Evolutionary conservation across 2,329 filamentous ascomycete genomes (phyloP).

Genomic region (Diaporthe sp.): DNA sequence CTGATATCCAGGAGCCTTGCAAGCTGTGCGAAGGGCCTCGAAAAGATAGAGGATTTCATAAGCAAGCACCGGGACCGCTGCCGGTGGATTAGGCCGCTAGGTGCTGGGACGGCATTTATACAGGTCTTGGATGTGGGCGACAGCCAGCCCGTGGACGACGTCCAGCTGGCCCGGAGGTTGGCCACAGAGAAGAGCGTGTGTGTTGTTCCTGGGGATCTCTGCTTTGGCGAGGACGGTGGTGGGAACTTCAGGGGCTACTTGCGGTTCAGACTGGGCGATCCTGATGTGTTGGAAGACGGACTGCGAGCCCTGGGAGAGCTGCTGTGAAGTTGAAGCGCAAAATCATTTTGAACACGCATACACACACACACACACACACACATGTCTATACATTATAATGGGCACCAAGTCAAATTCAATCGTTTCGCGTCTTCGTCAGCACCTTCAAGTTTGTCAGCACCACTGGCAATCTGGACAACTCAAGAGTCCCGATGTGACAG

Average conservation of each 20-base stretch:
- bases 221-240: constrained; percentile 4
- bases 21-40: background rate
- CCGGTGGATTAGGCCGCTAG: background rate
- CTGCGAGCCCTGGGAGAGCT: background rate
- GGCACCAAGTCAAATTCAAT: background rate
- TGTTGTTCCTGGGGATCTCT: constrained; percentile 16
- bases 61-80: background rate
- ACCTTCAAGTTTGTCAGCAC: too few relatives aligned
- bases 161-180: background rate
- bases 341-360: background rate
- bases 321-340: background rate
- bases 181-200: constrained; percentile 14
- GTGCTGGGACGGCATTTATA: background rate
- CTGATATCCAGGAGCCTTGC: background rate
- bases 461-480: background rate
- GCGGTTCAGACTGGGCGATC: constrained; percentile 2
- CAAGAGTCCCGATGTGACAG: background rate
- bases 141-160: background rate
- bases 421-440: background rate
- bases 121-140: background rate
- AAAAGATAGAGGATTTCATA: background rate
- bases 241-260: constrained; percentile 15
- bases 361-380: too few relatives aligned
- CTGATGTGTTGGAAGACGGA: background rate
- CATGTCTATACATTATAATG: background rate